Evolutionary conservation across 257 asterid species (phyloP).

Genomic region (Fraxinus excelsior): DNA sequence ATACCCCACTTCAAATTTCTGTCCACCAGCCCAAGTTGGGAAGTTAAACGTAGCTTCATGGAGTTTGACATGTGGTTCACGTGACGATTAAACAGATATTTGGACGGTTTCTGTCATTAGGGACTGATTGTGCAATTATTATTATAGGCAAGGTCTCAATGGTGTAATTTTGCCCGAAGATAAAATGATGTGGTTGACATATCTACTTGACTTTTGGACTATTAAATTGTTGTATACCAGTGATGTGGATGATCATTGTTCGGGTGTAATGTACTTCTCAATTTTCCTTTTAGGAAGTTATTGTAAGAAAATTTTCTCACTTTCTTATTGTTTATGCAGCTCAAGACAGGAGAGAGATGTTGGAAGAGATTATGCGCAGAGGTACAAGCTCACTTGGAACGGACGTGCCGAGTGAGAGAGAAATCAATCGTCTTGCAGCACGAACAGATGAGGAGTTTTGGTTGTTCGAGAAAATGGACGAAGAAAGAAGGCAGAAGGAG

Average conservation of each 20-base stretch:
- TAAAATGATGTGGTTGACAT: not conserved
- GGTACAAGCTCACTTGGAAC: constrained; percentile 90
- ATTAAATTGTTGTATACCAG: not conserved
- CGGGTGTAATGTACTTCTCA: not conserved
- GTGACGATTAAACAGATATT: too few relatives aligned
- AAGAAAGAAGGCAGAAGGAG: constrained; percentile 85
- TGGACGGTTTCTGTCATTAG: too few relatives aligned
- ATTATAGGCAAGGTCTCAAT: not conserved
- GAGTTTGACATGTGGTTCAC: too few relatives aligned
- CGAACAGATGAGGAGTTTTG: constrained; percentile 91
- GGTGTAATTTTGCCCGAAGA: too few relatives aligned
- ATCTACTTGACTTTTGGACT: not conserved
- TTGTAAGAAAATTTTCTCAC: constrained; percentile 9
- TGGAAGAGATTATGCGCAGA: constrained; percentile 94
- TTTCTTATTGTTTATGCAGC: constrained; percentile 53
- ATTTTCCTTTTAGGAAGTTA: not conserved
- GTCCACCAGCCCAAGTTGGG: not conserved
- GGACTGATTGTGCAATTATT: not conserved
- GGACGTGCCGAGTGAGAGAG: constrained; percentile 97
- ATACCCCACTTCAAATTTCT: not conserved
- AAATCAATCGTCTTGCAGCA: constrained; percentile 95
- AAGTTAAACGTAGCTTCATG: not conserved
- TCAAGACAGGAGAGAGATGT: constrained; percentile 88
- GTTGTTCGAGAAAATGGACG: constrained; percentile 97
- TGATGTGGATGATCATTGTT: constrained; percentile 1